Evolutionary conservation across 441 rosid species (phyloP).

Genomic region (Arabidopsis lyrata): DNA sequence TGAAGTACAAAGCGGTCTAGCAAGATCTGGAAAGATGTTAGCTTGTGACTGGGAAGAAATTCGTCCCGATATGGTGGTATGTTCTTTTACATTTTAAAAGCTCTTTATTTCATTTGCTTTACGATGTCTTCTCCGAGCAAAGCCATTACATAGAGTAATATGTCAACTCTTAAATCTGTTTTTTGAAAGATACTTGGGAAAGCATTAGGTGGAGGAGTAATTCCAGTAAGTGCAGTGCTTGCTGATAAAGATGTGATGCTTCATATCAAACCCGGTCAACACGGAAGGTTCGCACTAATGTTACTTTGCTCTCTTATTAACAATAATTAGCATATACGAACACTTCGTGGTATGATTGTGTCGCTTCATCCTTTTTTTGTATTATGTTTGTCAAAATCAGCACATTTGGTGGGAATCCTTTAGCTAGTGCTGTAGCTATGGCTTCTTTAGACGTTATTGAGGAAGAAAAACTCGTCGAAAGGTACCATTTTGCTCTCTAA

Average conservation of each 20-base stretch:
- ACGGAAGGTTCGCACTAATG: constrained; percentile 57
- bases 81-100: constrained; percentile 22
- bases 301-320: background rate
- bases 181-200: constrained; percentile 77
- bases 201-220: constrained; percentile 97
- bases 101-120: background rate
- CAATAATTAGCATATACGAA: background rate
- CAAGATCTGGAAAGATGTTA: constrained; percentile 84
- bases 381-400: constrained; percentile 50
- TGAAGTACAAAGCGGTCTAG: constrained; percentile 96
- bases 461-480: constrained; percentile 80
- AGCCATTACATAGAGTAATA: constrained; percentile 21
- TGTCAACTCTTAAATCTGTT: constrained; percentile 6
- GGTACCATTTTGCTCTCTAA: constrained; percentile 49
- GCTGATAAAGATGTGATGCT: constrained; percentile 93
- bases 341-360: constrained; percentile 19
- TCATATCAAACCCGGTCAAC: constrained; percentile 95
- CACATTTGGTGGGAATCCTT: constrained; percentile 96
- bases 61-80: constrained; percentile 90
- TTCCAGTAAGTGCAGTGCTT: constrained; percentile 96
- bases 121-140: background rate
- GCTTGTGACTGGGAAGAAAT: constrained; percentile 97
- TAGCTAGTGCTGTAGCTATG: constrained; percentile 95
- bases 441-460: constrained; percentile 81
- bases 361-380: constrained; percentile 15